A percentile compares a stretch with the other conserved stretches of the same genome.
phyloP scores from a whole-genome alignment of 768 basidiomycete species.

The Amanita subjunquillea region DNA sequence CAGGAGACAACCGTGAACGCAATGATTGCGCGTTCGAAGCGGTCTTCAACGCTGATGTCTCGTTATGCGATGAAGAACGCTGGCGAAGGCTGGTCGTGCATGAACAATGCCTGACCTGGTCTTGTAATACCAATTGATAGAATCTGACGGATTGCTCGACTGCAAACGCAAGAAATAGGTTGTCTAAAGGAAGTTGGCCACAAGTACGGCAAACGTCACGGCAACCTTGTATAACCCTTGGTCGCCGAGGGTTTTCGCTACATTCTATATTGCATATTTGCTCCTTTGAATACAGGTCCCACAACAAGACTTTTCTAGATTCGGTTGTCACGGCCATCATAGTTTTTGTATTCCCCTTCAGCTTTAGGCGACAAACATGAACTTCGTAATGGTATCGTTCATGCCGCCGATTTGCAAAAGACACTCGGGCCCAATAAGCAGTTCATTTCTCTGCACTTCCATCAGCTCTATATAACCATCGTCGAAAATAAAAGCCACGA shows the following conservation, averaged over 20 bases:
- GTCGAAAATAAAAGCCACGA: constrained; percentile 51
- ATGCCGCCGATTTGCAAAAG: constrained; percentile 50
- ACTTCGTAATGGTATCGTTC: constrained; percentile 40
- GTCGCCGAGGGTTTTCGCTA: constrained; percentile 12
- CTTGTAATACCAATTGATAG: constrained; percentile 51
- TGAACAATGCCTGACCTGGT: constrained; percentile 53
- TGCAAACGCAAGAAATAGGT: constrained; percentile 56
- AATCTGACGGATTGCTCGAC: constrained; percentile 54
- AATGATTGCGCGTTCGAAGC: constrained; percentile 26
- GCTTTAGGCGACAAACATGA: constrained; percentile 40
- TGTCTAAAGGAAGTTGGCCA: constrained; percentile 55
- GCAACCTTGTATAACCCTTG: constrained; percentile 50
- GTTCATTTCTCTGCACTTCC: constrained; percentile 37
- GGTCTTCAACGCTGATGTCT: constrained; percentile 38
- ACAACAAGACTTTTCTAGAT: constrained; percentile 60
- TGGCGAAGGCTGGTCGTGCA: constrained; percentile 45
- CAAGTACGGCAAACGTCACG: constrained; percentile 60
- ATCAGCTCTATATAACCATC: constrained; percentile 60
- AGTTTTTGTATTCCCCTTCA: constrained; percentile 38
- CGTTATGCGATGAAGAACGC: constrained; percentile 48
- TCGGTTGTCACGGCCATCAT: constrained; percentile 56
- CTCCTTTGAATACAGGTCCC: constrained; percentile 61
- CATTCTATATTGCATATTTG: constrained; percentile 31
- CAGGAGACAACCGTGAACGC: constrained; percentile 32
- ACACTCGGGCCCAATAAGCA: constrained; percentile 32